Evolutionary conservation across 2,329 filamentous ascomycete species (phyloP), one percentile per base, ranked within the genome.

Genomic region (Leptosphaerulina australis): DNA sequence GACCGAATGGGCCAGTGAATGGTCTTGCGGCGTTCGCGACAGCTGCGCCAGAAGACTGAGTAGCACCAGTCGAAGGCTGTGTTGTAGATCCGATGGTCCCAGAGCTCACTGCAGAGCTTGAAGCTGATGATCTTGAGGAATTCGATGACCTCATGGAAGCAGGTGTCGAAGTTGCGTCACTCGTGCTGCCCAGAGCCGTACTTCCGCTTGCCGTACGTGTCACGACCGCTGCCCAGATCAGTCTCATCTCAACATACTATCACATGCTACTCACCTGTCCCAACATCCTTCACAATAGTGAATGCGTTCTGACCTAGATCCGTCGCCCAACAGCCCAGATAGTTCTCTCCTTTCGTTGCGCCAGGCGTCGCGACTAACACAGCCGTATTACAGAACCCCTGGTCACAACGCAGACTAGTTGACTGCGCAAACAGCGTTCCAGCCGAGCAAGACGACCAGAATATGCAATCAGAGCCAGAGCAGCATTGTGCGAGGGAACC

Each of bases 321-420:
- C 25, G 62, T 63, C 5, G 58, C 56, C 62, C 64, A 67, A 33
- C 64, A 67, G 3, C 56, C 64, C 24, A 67, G 15, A 39, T 56
- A 60, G 8, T 47, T 57, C 33, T 50, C 34, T 2, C 59, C 61
- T 5, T 24, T 53, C 17, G 26, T 51, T 5, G 60, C 60, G n/a
- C 62, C 63, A 3, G 57, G 43, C 3, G 56, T 61, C 4, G 50
- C 34, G 10, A 65, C 56, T 18, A 66, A 45, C 10, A 64, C 53
- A 14, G 44, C 63, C 10, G 63, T 66, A 37, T 67, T 67, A 15
- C 64, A 66, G 29, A 22, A 59, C 11, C 60, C 62, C 29, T 57
- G 43, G 17, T 64, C 62, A 35, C 60, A 67, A 14, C 53, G 50
- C n/a, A 67, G 34, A 15, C 49, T 55, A 3, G 64, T 62, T 9